Evolutionary conservation across 371 early-diverging fungal genomes (phyloP), one percentile per base, ranked within the genome.

Genomic region (Dinochytrium kinnereticum): DNA sequence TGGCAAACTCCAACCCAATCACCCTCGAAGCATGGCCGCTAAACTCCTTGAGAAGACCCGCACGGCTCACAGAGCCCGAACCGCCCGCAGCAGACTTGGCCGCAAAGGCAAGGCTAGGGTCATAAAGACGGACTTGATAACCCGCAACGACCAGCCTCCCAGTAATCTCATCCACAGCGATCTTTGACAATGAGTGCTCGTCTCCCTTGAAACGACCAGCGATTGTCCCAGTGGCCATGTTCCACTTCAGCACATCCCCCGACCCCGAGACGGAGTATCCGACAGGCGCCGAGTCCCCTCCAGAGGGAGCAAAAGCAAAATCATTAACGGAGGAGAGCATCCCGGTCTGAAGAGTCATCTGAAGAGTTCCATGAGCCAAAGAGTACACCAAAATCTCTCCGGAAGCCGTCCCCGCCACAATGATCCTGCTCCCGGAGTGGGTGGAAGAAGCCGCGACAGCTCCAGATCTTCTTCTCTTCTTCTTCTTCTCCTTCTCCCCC

Each of bases 1-100:
- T 77, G 7, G 90, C 86, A 69, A 92, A 91, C 10, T 81, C 73
- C 36, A 91, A 75, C 55, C 85, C 82, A 21, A 83, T 87, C 44
- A 93, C 85, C 24, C 80, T 78, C 49, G 90, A 88, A 7, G 92
- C 93, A 73, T 94, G 94, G 30, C 92, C 94, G 68, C 90, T 88
- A 72, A 87, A 91, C 77, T 83, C 79, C 59, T 71, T 75, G 51
- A 76, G 19, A 19, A 69, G 31, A 15, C 66, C 66, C 39, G 26
- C 66, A 21, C 34, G 28, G 34, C 36, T 61, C 13, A 53, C n/a
- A 28, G 57, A 28, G 33, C 10, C 57, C 13, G 57, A 24, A 3
- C 30, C 30, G 10, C 31, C 61, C 34, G 19, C 36, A 36, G 34
- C 30, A 31, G 34, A 10, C 61, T 61, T 61, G 10, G 15, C 57